These are phyloP conservation scores for Galerina marginata DNA, from an alignment of 768 basidiomycete species.

Conservation along the genomic window DNA sequence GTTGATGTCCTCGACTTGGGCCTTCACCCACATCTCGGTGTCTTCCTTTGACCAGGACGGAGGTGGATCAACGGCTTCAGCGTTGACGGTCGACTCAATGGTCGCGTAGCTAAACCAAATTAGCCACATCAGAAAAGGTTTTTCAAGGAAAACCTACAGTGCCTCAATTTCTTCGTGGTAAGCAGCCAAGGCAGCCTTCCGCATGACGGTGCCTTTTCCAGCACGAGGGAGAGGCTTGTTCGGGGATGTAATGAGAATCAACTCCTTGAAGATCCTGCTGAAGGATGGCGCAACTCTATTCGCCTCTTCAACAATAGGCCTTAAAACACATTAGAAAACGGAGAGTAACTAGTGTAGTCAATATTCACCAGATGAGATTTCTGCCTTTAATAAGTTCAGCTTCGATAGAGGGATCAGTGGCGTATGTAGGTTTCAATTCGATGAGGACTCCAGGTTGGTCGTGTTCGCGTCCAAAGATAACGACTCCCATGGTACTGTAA, in stretches of 20 bases:
- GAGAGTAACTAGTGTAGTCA: too few relatives aligned
- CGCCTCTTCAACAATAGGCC: conserved; percentile 48
- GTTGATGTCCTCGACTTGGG: conserved; percentile 24
- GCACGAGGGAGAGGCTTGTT: conserved; percentile 48
- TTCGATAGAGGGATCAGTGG: conserved; percentile 31
- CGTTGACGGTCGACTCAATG: conserved; percentile 19
- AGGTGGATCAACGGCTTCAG: conserved; percentile 16
- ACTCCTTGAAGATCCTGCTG: conserved; percentile 56
- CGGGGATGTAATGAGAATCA: conserved; percentile 48
- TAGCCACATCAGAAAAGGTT: not conserved
- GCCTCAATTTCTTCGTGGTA: conserved; percentile 54
- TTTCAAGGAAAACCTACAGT: conserved; percentile 38
- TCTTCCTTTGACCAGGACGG: conserved; percentile 20
- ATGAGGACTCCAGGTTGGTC: conserved; percentile 40
- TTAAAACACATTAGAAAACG: conserved; percentile 13
- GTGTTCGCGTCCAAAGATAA: conserved; percentile 50
- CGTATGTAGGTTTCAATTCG: conserved; percentile 30
- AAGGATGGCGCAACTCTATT: conserved; percentile 49
- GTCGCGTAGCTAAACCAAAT: conserved; percentile 18
- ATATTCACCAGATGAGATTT: conserved; percentile 43
- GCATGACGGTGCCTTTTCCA: conserved; percentile 53
- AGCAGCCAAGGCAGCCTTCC: conserved; percentile 45
- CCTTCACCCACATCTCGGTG: conserved; percentile 20
- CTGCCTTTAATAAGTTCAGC: conserved; percentile 32
- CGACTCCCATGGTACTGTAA: conserved; percentile 31